Evolutionary conservation across 139 green algal genomes (phyloP), one percentile per base, ranked within the genome.

Genomic region (Raphidocelis subcapitata): DNA sequence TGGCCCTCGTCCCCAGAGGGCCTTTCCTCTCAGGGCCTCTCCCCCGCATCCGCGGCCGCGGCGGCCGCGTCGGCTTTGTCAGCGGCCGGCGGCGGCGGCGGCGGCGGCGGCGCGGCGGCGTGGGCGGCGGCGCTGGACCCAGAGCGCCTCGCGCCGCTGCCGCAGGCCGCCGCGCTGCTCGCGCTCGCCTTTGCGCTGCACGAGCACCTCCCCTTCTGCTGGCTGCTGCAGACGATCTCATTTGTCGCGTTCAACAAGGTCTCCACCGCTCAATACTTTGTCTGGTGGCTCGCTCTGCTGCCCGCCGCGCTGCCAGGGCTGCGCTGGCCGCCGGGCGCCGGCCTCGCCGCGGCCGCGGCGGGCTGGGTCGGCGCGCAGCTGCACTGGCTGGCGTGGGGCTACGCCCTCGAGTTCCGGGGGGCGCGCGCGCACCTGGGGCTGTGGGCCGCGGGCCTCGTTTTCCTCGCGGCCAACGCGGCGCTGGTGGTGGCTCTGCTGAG

Each of bases 211-310:
- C 76, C 69, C 18, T 56, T 75, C 21, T 69, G 55, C 60, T 82
- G 68, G 79, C 41, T 66, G 47, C 35, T 75, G n/a, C 87, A 94
- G 67, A 97, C 91, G 4, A 76, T 94, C 64, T 82, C 82, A 0
- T 97, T 98, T 69, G 94, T 98, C 2, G 82, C 93, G 0, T 88
- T 98, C 72, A 98, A 98, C 78, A 97, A 97, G 77, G 92, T 92
- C 32, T 33, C 8, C 33, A 98, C 93, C 1, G 90, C 93, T 3
- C 94, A 98, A 82, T 98, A 98, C 81, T 98, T 98, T 89, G 94
- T 98, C 3, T 98, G 94, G 94, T 98, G 88, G 73, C 82, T 97
- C n/a, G 74, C 75, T 52, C 85, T 97, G 36, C 52, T 96, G 61
- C 94, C 94, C 8, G 63, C 97, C 60, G 76, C 83, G 28, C 66